These are phyloP conservation scores for Selenicereus undatus DNA, from an alignment of 148 eudicot species.

Conservation along the genomic window DNA sequence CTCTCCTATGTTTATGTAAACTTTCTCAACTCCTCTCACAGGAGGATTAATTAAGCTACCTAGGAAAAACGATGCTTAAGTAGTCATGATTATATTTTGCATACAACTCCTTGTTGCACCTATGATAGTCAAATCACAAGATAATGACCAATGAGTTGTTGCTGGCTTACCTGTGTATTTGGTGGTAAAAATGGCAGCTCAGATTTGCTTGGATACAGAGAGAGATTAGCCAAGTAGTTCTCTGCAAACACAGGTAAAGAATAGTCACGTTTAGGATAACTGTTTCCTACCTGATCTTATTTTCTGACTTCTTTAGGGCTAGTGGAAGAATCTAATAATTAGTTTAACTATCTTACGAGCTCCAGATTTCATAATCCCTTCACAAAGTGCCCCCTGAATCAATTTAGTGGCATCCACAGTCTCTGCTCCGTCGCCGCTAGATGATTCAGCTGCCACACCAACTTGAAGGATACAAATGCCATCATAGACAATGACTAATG, in stretches of 20 bases:
- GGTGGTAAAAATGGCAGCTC: slow-evolving; percentile 86
- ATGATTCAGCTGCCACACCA: slow-evolving; percentile 64
- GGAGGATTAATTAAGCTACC: background rate
- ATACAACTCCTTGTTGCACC: background rate
- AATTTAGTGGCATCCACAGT: slow-evolving; percentile 52
- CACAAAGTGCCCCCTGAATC: slow-evolving; percentile 63
- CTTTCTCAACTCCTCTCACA: background rate
- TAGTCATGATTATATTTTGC: background rate
- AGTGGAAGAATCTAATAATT: background rate
- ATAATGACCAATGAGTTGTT: background rate
- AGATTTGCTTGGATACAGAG: slow-evolving; percentile 91
- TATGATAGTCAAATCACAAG: background rate
- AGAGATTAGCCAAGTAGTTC: slow-evolving; percentile 88
- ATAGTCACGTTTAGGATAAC: background rate
- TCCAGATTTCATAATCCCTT: slow-evolving; percentile 62
- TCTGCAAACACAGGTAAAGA: slow-evolving; percentile 42
- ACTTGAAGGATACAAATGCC: slow-evolving; percentile 62
- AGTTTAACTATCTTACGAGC: slow-evolving; percentile 49
- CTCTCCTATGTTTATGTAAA: background rate
- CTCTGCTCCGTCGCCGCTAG: slow-evolving; percentile 41
- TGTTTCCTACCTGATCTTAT: background rate
- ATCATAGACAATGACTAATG: slow-evolving; percentile 71
- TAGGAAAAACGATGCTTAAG: background rate
- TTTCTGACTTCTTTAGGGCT: background rate
- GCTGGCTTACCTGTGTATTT: slow-evolving; percentile 68